Conservation (phyloP, 164 flowering plant species). For the Magnolia officinalis region DNA sequence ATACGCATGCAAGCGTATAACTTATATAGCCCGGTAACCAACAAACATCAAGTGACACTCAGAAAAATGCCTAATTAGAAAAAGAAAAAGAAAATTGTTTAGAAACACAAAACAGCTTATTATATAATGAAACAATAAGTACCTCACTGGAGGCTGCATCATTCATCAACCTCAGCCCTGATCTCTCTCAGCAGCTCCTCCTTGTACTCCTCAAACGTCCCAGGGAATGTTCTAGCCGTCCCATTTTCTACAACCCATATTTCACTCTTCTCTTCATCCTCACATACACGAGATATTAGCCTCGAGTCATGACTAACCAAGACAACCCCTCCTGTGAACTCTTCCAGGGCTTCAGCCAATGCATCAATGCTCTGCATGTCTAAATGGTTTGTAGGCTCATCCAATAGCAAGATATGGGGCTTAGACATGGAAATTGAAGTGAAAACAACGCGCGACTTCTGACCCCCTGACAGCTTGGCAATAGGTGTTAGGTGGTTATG, state of each 20-base stretch:
- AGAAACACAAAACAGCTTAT: background rate
- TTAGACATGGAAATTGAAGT: slow-evolving; percentile 86
- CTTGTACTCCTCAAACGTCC: slow-evolving; percentile 73
- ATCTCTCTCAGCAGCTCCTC: slow-evolving; percentile 66
- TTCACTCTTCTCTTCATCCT: slow-evolving; percentile 68
- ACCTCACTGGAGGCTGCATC: slow-evolving; percentile 10
- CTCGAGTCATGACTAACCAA: slow-evolving; percentile 81
- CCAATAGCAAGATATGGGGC: slow-evolving; percentile 60
- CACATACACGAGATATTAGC: slow-evolving; percentile 79
- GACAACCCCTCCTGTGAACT: slow-evolving; percentile 79
- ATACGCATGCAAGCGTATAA: too few species aligned
- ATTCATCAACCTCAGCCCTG: slow-evolving; percentile 72
- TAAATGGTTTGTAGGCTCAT: slow-evolving; percentile 40
- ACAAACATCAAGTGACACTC: too few species aligned
- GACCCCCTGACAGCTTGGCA: slow-evolving; percentile 77
- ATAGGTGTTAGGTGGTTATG: slow-evolving; percentile 85
- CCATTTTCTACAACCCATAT: slow-evolving; percentile 80
- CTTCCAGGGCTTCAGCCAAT: slow-evolving; percentile 73
- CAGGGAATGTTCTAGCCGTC: slow-evolving; percentile 46
- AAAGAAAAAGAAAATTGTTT: too few species aligned
- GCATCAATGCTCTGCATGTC: slow-evolving; percentile 93
- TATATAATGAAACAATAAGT: background rate
- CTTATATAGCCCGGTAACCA: too few species aligned
- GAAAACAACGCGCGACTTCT: slow-evolving; percentile 71
- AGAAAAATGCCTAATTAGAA: too few species aligned